Conservation (phyloP, 306 rosid genomes). For the Pyrus communis region DNA sequence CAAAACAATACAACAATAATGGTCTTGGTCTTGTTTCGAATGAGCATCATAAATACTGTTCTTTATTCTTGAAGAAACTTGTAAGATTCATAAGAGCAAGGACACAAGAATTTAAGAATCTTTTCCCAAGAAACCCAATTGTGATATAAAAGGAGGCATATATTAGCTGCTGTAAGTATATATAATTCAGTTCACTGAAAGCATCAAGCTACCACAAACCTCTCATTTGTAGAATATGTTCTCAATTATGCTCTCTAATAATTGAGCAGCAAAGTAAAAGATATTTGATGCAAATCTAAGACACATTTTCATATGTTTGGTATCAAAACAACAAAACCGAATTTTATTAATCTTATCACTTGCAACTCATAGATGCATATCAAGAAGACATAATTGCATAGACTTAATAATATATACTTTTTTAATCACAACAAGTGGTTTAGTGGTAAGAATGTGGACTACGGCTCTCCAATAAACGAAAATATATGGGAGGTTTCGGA, state of each 20-base stretch:
- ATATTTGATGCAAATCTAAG: constrained; percentile 1
- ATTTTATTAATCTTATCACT: too few species aligned
- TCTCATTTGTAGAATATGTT: constrained; percentile 12
- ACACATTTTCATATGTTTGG: background rate
- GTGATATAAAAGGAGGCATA: background rate
- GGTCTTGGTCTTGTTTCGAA: background rate
- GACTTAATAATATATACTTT: too few species aligned
- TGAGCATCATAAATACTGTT: background rate
- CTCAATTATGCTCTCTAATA: constrained; percentile 19
- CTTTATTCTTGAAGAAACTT: background rate
- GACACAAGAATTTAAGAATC: background rate
- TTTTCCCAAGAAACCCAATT: background rate
- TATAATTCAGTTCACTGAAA: background rate
- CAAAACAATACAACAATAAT: background rate
- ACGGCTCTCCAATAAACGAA: too few species aligned
- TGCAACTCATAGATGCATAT: too few species aligned
- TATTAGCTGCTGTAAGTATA: background rate
- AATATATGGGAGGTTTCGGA: too few species aligned
- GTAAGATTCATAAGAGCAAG: background rate
- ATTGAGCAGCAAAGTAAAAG: constrained; percentile 14
- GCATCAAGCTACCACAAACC: background rate
- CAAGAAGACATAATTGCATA: too few species aligned
- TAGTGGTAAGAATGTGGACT: too few species aligned
- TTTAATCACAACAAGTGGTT: too few species aligned
- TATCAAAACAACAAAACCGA: background rate